phyloP scores from a whole-genome alignment of 768 basidiomycete species.

The Macrocybe gigantea region DNA sequence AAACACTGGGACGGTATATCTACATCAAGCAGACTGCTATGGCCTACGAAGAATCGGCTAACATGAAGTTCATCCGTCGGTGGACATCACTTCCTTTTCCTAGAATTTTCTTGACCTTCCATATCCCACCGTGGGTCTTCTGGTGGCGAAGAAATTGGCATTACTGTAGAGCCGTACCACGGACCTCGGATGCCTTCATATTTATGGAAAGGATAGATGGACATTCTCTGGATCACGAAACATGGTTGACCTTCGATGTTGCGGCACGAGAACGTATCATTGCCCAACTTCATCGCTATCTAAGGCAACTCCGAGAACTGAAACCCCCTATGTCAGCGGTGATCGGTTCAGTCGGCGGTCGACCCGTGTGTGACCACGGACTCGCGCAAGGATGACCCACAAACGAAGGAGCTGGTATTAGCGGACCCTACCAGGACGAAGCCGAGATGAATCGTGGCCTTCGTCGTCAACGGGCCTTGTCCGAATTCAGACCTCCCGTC shows the following conservation, averaged over 20 bases:
- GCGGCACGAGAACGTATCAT: conserved; percentile 4
- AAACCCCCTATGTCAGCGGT: background rate
- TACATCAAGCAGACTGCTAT: too few species aligned
- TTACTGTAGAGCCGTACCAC: too few species aligned
- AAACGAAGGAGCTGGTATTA: conserved; percentile 2
- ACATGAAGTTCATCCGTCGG: too few species aligned
- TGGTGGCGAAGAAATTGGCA: too few species aligned
- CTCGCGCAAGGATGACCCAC: conserved; percentile 4
- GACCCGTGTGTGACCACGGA: conserved; percentile 4
- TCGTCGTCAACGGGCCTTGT: too few species aligned
- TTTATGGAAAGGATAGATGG: conserved; percentile 4
- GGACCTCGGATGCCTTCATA: background rate
- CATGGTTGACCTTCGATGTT: conserved; percentile 3
- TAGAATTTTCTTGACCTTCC: too few species aligned
- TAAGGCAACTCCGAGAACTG: conserved; percentile 3
- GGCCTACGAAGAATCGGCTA: too few species aligned
- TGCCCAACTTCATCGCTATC: conserved; percentile 2
- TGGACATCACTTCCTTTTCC: too few species aligned
- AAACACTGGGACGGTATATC: too few species aligned
- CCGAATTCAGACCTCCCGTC: conserved; percentile 3
- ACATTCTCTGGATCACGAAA: background rate
- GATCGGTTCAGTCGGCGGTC: conserved; percentile 4
- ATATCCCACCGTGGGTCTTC: too few species aligned
- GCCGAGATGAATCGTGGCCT: too few species aligned
- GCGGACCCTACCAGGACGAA: background rate